phyloP scores from a whole-genome alignment of 2,329 filamentous ascomycete species.

The Microsporum audouinii region DNA sequence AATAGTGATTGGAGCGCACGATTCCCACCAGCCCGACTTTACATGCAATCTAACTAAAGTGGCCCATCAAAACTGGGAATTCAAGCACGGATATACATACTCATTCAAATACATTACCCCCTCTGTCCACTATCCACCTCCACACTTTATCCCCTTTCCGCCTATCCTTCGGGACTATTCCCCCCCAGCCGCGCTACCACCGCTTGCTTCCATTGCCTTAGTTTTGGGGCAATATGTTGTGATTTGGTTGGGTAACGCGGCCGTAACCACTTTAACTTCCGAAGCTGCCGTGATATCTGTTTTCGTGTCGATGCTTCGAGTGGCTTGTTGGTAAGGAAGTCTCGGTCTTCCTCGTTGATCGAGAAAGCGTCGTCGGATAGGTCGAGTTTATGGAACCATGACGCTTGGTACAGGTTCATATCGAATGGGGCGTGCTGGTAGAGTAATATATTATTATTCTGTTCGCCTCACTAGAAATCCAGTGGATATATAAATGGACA shows the following conservation, averaged over 20 bases:
- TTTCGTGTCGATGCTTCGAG: neutral
- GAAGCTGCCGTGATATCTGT: neutral
- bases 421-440: neutral
- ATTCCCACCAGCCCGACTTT: slow-evolving; percentile 2
- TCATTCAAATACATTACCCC: no score
- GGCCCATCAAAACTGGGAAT: neutral
- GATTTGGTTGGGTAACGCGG: neutral
- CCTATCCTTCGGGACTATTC: neutral
- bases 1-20: neutral
- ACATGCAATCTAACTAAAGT: neutral
- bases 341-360: neutral
- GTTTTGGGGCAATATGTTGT: neutral
- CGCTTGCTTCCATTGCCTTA: neutral
- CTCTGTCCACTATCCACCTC: neutral
- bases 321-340: neutral
- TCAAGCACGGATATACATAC: neutral
- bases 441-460: neutral
- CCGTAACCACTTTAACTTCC: neutral
- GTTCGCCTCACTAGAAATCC: neutral
- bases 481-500: neutral
- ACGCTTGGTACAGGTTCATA: neutral
- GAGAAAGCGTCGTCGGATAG: neutral
- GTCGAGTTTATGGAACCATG: neutral
- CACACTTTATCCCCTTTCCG: neutral
- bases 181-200: neutral